phyloP scores from a whole-genome alignment of 495 filamentous ascomycete genomes.

The Podospora pseudoanserina region DNA sequence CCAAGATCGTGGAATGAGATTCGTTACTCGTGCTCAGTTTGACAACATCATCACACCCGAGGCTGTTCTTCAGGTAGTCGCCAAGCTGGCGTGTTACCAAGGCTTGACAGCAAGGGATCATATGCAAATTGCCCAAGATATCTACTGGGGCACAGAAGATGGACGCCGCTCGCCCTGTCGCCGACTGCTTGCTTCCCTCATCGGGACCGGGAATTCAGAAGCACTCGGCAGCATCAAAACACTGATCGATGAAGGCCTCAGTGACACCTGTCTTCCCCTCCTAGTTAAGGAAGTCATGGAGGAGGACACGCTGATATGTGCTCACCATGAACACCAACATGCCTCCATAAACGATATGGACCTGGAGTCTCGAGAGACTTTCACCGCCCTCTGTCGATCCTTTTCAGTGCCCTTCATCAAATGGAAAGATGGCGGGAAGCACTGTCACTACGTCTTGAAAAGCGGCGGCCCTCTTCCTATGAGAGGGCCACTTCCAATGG shows the following conservation, averaged over 20 bases:
- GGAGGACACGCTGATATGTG: not conserved
- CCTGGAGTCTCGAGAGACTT: not conserved
- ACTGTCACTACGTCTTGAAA: not conserved
- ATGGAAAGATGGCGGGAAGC: not conserved
- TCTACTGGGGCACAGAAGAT: slow-evolving; percentile 2
- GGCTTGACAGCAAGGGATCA: not conserved
- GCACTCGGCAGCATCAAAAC: not conserved
- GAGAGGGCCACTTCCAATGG: not conserved
- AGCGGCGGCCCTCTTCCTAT: not conserved
- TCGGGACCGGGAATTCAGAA: not conserved
- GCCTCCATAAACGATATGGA: not conserved
- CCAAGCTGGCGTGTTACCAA: not conserved
- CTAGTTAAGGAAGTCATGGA: not conserved
- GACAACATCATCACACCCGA: slow-evolving; percentile 2
- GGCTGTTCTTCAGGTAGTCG: not conserved
- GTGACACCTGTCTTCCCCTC: slow-evolving; percentile 3
- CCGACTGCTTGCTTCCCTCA: not conserved
- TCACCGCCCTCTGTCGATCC: not conserved
- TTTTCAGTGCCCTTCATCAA: not conserved
- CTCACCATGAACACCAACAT: not conserved
- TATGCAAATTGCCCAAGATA: slow-evolving; percentile 1
- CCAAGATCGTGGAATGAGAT: not conserved
- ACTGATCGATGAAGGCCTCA: not conserved
- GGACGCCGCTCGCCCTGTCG: not conserved
- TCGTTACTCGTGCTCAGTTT: not conserved